Evolutionary conservation across 768 basidiomycete genomes (phyloP).

Genomic region (Boletus rubescentipes): DNA sequence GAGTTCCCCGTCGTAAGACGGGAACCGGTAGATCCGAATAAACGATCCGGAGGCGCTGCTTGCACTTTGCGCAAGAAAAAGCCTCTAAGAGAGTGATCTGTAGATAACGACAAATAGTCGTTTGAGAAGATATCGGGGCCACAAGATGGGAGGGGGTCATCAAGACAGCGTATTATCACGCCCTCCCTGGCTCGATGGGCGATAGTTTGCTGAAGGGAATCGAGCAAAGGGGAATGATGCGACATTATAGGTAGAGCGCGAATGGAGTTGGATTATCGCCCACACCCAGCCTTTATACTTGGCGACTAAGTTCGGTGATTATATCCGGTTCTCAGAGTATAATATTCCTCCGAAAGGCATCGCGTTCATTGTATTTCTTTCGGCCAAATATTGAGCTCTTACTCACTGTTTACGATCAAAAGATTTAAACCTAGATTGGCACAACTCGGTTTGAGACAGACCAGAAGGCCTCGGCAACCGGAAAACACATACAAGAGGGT

Average conservation of each 20-base stretch:
- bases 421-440: not conserved
- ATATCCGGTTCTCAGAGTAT: not conserved
- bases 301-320: not conserved
- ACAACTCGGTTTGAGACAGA: not conserved
- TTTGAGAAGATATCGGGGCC: conserved; percentile 44
- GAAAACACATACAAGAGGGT: not conserved
- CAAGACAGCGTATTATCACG: conserved; percentile 9
- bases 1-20: conserved; percentile 46
- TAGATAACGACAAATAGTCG: conserved; percentile 50
- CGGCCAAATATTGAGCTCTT: not conserved
- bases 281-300: conserved; percentile 9
- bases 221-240: conserved; percentile 5
- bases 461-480: not conserved
- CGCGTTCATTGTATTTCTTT: not conserved
- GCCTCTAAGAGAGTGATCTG: conserved; percentile 32
- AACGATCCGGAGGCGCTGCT: conserved; percentile 6
- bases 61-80: conserved; percentile 33
- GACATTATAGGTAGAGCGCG: conserved; percentile 9
- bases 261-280: not conserved
- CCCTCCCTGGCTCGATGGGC: conserved; percentile 3
- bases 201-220: conserved; percentile 19
- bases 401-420: not conserved
- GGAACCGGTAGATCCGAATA: conserved; percentile 51
- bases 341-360: not conserved
- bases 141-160: conserved; percentile 18